Base-by-base conservation (phyloP, 805 yeast genomes). In the Barnettozyma pratensis region DNA sequence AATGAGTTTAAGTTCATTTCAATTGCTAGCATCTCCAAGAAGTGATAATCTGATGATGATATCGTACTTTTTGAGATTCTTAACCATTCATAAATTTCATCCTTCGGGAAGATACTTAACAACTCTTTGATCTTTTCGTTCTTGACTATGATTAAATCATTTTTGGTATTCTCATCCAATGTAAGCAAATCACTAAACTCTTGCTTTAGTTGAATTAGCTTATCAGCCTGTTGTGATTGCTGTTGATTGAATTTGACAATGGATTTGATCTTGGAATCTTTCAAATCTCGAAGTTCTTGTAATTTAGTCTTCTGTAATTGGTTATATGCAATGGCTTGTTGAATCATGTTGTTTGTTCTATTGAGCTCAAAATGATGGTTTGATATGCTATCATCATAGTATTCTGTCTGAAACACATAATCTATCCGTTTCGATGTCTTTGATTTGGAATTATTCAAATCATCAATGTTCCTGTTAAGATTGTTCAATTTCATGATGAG, bases 401-500 rank as follows among this genome's bases (percentile, higher is more conserved):
- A 47, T 14, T 44, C 45, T 7, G 39, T 37, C 7, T 47, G 4
- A 3, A 56, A 39, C 26, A 47, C 45, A 3, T 29, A 9, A 5
- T 52, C 49, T 19, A 61, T 61, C 10, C 46, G 31, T 6, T 5
- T 11, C 6, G 55, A 50, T 6, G 59, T 28, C 5, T 35, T 50
- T 12, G n/a, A 11, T 39, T 60, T 63, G 14, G 61, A 55, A 4
- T 26, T 37, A 19, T 46, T 45, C 27, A 70, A 45, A 45, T 73
- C 77, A 31, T 62, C 59, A 9, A 70, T 62, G 44, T 72, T 68
- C 14, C 61, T 50, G 12, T 69, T 67, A 11, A 69, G 53, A 31
- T 71, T 71, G 44, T 70, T 70, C 49, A 73, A 46, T 45, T 70
- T 72, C 75, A 73, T 70, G 10, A 70, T 62, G 29, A 67, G 69